phyloP scores from a whole-genome alignment of 1,139 yeast genomes.

The Taphrina pruni region DNA sequence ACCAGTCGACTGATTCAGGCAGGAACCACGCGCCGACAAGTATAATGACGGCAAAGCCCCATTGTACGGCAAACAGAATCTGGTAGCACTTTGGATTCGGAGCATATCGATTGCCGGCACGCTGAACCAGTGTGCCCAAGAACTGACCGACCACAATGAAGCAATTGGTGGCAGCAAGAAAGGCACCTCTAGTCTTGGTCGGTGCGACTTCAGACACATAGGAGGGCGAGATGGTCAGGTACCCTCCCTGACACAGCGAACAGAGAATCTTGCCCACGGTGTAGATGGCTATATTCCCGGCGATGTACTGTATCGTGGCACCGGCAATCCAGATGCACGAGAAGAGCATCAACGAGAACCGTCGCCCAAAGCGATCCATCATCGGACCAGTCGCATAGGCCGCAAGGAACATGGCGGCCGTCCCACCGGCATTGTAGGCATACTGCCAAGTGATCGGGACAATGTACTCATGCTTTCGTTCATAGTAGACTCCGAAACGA shows the following conservation, averaged over 20 bases:
- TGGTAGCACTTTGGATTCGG: conserved; percentile 12
- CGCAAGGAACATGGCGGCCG: conserved; percentile 3
- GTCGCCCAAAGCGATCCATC: conserved; percentile 4
- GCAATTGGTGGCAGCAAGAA: conserved; percentile 7
- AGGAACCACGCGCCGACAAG: not conserved
- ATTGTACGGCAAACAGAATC: conserved; percentile 11
- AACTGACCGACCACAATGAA: conserved; percentile 16
- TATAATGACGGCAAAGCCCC: conserved; percentile 13
- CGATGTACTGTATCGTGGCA: conserved; percentile 3
- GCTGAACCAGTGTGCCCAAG: conserved; percentile 11
- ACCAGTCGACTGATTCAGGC: conserved; percentile 8
- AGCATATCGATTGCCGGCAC: conserved; percentile 5
- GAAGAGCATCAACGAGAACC: conserved; percentile 10
- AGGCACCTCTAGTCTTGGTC: conserved; percentile 13
- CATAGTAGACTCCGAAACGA: conserved; percentile 6
- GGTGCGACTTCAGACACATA: conserved; percentile 17
- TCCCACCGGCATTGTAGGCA: conserved; percentile 16
- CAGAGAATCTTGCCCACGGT: conserved; percentile 15
- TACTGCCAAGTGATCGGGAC: conserved; percentile 18
- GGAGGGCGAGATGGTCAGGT: conserved; percentile 6
- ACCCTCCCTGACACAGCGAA: conserved; percentile 12
- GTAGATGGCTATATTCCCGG: conserved; percentile 1
- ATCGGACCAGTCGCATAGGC: conserved; percentile 7
- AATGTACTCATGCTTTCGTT: not conserved
- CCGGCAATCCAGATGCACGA: not conserved